Conservation (phyloP, 2,329 filamentous ascomycete genomes). For the Hypomyces perniciosus region DNA sequence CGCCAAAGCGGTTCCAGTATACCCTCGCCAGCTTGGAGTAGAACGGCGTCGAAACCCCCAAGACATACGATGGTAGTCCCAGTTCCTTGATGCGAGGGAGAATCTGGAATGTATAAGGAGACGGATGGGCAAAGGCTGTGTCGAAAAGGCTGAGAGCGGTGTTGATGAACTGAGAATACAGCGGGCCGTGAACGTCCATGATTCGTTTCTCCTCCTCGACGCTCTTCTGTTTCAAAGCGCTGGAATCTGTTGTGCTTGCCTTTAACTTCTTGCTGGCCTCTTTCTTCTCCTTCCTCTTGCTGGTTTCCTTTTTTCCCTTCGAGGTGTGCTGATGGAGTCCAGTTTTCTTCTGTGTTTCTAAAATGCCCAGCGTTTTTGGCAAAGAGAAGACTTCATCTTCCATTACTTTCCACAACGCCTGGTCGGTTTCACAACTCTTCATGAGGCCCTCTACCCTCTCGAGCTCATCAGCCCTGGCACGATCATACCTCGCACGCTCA, state of each 20-base stretch:
- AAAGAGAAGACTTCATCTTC: slow-evolving; percentile 61
- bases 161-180: slow-evolving; percentile 58
- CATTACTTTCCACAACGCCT: slow-evolving; percentile 61
- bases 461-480: slow-evolving; percentile 40
- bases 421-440: slow-evolving; percentile 50
- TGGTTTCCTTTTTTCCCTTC: not conserved
- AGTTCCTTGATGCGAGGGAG: slow-evolving; percentile 62
- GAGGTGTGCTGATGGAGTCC: not conserved
- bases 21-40: slow-evolving; percentile 62
- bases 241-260: not conserved
- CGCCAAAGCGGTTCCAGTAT: slow-evolving; percentile 55
- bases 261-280: slow-evolving; percentile 7
- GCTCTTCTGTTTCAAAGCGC: not conserved
- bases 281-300: slow-evolving; percentile 10
- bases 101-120: slow-evolving; percentile 53
- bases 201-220: slow-evolving; percentile 27
- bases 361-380: slow-evolving; percentile 50
- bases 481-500: slow-evolving; percentile 31
- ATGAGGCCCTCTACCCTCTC: slow-evolving; percentile 49
- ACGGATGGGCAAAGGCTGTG: slow-evolving; percentile 50
- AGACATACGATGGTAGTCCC: slow-evolving; percentile 63
- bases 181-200: slow-evolving; percentile 54
- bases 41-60: slow-evolving; percentile 63
- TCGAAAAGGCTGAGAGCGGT: slow-evolving; percentile 52
- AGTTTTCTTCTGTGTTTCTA: slow-evolving; percentile 18